phyloP scores from a whole-genome alignment of 1,284 basidiomycete species.

The Cerioporus squamosus region DNA sequence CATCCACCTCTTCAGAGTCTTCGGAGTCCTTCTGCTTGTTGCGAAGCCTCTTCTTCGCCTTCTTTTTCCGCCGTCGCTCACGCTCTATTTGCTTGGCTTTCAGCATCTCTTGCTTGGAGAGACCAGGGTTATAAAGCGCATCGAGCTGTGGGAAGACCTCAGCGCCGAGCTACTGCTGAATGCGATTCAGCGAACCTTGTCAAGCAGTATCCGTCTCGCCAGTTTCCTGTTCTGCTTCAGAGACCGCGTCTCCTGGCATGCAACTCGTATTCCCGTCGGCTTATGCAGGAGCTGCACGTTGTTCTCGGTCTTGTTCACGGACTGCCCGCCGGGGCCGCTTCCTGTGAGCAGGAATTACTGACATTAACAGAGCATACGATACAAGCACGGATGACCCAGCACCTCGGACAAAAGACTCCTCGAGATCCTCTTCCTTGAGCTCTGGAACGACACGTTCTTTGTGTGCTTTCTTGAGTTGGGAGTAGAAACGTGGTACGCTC shows the following conservation, averaged over 20 bases:
- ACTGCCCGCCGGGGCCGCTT: constrained; percentile 84
- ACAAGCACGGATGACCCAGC: constrained; percentile 15
- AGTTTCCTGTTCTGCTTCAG: constrained; percentile 68
- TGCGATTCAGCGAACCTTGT: constrained; percentile 60
- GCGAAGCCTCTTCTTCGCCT: constrained; percentile 44
- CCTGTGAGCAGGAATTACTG: constrained; percentile 46
- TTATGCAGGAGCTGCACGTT: constrained; percentile 82
- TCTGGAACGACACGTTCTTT: constrained; percentile 65
- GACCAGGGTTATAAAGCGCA: constrained; percentile 68
- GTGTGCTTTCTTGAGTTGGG: constrained; percentile 70
- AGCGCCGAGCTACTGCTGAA: neutral
- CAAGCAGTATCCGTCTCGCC: constrained; percentile 66
- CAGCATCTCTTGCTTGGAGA: constrained; percentile 70
- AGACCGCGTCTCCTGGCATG: constrained; percentile 81
- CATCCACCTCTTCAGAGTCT: neutral
- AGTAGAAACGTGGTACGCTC: constrained; percentile 53
- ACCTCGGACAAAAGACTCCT: constrained; percentile 82
- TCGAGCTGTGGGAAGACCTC: constrained; percentile 56
- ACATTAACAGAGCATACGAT: constrained; percentile 20
- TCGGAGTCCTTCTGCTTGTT: constrained; percentile 22
- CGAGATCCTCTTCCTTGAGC: constrained; percentile 71
- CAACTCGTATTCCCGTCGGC: constrained; percentile 76
- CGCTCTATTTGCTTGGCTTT: constrained; percentile 73
- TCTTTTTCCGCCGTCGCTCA: constrained; percentile 70
- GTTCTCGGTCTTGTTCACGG: constrained; percentile 85